A percentile compares a stretch with the other conserved stretches of the same genome.
phyloP scores from a whole-genome alignment of 106 monocot species.

The Allium cepa region DNA sequence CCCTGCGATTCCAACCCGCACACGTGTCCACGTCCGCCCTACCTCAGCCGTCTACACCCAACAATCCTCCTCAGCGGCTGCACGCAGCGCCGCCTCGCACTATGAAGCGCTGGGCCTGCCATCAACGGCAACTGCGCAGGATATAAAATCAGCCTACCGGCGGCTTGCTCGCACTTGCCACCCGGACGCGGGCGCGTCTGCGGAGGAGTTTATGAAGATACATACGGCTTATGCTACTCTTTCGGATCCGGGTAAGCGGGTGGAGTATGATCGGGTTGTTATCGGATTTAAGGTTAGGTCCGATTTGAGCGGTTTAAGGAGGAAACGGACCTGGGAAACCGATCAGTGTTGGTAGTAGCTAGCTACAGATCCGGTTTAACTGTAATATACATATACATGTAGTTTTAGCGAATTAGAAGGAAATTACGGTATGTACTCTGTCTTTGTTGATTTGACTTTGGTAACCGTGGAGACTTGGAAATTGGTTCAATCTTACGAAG shows the following conservation, averaged over 20 bases:
- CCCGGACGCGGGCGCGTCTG: constrained; percentile 15
- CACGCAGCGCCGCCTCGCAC: constrained; percentile 4
- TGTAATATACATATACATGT: too few species aligned
- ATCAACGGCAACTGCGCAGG: neutral
- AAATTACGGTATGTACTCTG: too few species aligned
- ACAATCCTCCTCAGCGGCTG: neutral
- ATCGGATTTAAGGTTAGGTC: neutral
- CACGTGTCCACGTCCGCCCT: neutral
- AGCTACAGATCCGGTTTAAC: too few species aligned
- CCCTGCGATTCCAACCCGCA: neutral
- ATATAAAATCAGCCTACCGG: constrained; percentile 14
- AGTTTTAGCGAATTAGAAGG: too few species aligned
- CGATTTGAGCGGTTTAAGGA: neutral
- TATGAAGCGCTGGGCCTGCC: constrained; percentile 10
- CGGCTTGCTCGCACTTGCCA: constrained; percentile 13
- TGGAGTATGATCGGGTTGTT: constrained; percentile 41
- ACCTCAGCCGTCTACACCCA: constrained; percentile 5
- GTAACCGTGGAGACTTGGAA: too few species aligned
- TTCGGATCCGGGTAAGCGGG: constrained; percentile 59
- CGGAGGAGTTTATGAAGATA: constrained; percentile 49
- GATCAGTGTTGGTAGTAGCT: constrained; percentile 77
- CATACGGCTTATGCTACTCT: constrained; percentile 69
- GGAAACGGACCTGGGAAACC: constrained; percentile 73
- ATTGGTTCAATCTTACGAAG: too few species aligned
- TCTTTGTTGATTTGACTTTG: too few species aligned